A percentile compares a stretch with the other conserved stretches of the same genome.
Conservation (phyloP, 768 basidiomycete genomes). For the Rhizopogon sp. region DNA sequence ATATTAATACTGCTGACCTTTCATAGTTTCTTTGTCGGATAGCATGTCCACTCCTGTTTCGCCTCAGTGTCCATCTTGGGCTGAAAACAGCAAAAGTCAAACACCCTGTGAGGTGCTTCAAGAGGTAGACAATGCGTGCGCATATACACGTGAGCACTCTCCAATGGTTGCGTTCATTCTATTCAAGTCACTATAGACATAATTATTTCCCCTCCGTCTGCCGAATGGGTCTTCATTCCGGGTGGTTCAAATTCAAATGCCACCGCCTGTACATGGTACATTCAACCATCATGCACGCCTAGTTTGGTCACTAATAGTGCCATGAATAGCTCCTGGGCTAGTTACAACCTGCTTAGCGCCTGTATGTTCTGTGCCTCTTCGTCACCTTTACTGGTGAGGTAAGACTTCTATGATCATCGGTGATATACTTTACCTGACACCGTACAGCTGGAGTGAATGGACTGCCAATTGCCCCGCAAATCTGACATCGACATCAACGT, state of each 20-base stretch:
- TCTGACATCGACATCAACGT: conserved; percentile 15
- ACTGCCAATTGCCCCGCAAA: conserved; percentile 9
- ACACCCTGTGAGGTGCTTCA: conserved; percentile 14
- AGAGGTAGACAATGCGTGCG: conserved; percentile 17
- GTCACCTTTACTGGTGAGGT: conserved; percentile 13
- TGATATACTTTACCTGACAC: neutral
- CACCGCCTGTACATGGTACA: conserved; percentile 22
- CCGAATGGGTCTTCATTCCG: conserved; percentile 13
- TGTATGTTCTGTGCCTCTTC: conserved; percentile 16
- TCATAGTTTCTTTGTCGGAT: neutral
- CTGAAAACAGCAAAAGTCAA: conserved; percentile 10
- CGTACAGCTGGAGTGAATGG: conserved; percentile 19
- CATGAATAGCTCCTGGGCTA: conserved; percentile 21
- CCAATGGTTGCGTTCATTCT: neutral
- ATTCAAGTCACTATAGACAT: neutral
- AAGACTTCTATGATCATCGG: neutral
- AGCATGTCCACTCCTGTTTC: neutral
- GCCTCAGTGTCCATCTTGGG: conserved; percentile 3
- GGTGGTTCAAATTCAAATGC: conserved; percentile 7
- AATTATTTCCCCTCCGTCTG: neutral
- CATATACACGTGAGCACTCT: conserved; percentile 10
- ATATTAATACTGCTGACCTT: neutral
- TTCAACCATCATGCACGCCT: neutral
- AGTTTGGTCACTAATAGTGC: neutral
- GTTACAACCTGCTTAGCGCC: conserved; percentile 25